Evolutionary conservation across 2,329 filamentous ascomycete genomes (phyloP).

Genomic region (Fusarium torulosum): DNA sequence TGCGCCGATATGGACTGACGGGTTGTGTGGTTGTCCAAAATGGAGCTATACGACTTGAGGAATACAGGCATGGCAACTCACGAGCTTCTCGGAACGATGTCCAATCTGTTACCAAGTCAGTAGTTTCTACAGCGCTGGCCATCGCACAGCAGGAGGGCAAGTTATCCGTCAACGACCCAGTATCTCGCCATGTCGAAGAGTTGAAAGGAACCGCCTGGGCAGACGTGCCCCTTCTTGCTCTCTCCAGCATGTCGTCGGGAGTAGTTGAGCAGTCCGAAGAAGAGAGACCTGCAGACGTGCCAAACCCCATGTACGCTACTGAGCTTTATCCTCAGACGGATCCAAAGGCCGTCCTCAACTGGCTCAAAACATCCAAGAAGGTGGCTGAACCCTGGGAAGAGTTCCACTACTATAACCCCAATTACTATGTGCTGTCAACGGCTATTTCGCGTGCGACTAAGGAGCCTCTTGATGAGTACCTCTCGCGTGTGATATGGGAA

Average conservation of each 20-base stretch:
- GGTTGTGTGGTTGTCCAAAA: conserved; percentile 31
- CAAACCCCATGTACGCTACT: conserved; percentile 37
- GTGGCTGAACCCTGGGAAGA: conserved; percentile 39
- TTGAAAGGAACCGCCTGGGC: conserved; percentile 31
- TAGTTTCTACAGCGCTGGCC: conserved; percentile 25
- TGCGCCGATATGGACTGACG: conserved; percentile 29
- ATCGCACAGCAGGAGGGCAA: conserved; percentile 35
- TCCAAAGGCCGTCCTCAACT: conserved; percentile 24
- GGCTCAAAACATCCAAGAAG: conserved; percentile 31
- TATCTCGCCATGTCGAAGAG: conserved; percentile 28
- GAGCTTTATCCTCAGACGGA: conserved; percentile 33
- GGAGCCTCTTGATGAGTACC: conserved; percentile 27
- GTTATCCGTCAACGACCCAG: conserved; percentile 25
- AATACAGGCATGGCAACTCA: conserved; percentile 35
- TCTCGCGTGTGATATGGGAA: conserved; percentile 35
- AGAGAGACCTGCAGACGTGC: conserved; percentile 25
- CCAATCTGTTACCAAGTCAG: conserved; percentile 34
- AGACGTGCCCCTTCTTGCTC: conserved; percentile 31
- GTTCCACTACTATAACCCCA: conserved; percentile 42
- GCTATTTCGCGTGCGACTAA: conserved; percentile 31
- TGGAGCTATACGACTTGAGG: conserved; percentile 18
- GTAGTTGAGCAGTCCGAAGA: conserved; percentile 34
- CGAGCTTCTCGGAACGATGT: conserved; percentile 31
- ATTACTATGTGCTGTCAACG: conserved; percentile 32
- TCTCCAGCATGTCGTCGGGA: conserved; percentile 35